A percentile compares a stretch with the other conserved stretches of the same genome.
phyloP scores from a whole-genome alignment of 306 rosid species.

The Casuarina equisetifolia region DNA sequence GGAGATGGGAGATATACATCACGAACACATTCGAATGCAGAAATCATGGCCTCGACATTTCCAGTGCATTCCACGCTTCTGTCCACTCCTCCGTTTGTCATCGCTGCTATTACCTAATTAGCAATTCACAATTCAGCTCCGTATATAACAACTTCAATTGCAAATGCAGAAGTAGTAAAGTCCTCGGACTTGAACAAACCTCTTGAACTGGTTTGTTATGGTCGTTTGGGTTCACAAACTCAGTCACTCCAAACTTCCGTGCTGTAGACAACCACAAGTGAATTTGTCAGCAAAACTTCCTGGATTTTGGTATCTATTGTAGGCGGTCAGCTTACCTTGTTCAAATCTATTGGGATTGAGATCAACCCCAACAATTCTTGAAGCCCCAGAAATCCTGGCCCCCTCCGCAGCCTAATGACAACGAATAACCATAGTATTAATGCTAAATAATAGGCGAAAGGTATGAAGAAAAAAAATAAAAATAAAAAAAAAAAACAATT shows the following conservation, averaged over 20 bases:
- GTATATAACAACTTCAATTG: not conserved
- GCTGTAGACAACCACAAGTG: constrained; percentile 39
- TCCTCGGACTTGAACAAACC: constrained; percentile 35
- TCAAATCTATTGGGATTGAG: not conserved
- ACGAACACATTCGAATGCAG: constrained; percentile 90
- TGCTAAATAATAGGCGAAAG: not conserved
- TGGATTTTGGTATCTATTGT: not conserved
- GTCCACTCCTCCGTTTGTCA: constrained; percentile 93
- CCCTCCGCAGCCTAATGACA: constrained; percentile 27
- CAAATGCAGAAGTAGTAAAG: not conserved
- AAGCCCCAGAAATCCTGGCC: constrained; percentile 22
- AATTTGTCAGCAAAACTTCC: not conserved
- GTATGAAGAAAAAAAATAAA: not conserved
- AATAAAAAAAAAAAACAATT: not conserved
- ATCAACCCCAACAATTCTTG: constrained; percentile 25
- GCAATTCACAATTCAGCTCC: constrained; percentile 18
- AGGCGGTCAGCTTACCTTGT: not conserved
- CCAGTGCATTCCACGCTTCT: constrained; percentile 84
- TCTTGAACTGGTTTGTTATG: constrained; percentile 80
- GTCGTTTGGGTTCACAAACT: constrained; percentile 88
- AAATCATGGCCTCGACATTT: constrained; percentile 81
- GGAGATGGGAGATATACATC: constrained; percentile 42
- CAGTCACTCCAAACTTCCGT: constrained; percentile 75
- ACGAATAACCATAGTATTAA: not conserved
- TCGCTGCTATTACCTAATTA: constrained; percentile 68